Percentiles rank a stretch among this genome's conserved stretches.
These are phyloP conservation scores for Moricandia arvensis DNA, from an alignment of 345 rosid species.

Conservation along the genomic window DNA sequence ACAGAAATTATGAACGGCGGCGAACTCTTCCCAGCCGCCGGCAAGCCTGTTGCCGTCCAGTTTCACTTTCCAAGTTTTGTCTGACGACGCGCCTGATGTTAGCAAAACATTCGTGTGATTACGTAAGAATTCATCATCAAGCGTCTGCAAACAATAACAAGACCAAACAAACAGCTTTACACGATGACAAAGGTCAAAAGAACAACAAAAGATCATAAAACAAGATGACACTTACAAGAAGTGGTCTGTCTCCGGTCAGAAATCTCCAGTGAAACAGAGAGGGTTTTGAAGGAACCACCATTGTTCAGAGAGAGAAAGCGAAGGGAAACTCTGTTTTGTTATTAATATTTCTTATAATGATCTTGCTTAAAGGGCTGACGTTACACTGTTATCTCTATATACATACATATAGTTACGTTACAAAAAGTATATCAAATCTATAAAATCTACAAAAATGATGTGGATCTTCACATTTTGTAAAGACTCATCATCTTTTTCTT, in stretches of 20 bases:
- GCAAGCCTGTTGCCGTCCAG: slow-evolving; percentile 7
- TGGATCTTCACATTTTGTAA: neutral
- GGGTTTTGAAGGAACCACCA: slow-evolving; percentile 12
- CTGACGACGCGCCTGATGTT: slow-evolving; percentile 1
- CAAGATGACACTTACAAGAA: slow-evolving; percentile 24
- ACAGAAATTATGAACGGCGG: neutral
- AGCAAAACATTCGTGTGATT: slow-evolving; percentile 19
- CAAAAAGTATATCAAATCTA: neutral
- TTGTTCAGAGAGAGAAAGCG: slow-evolving; percentile 22
- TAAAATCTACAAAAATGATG: neutral
- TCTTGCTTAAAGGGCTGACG: neutral
- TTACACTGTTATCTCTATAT: neutral
- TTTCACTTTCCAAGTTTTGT: slow-evolving; percentile 25
- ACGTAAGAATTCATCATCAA: slow-evolving; percentile 18
- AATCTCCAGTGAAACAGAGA: neutral
- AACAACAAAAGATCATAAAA: too few species aligned
- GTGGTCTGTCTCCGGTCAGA: slow-evolving; percentile 16
- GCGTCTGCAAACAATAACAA: slow-evolving; percentile 18
- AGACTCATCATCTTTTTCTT: slow-evolving; percentile 5
- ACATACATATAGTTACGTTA: neutral
- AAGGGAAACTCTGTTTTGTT: neutral
- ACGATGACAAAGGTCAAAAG: too few species aligned
- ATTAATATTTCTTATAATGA: too few species aligned
- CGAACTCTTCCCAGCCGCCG: slow-evolving; percentile 35
- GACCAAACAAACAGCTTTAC: too few species aligned